phyloP scores from a whole-genome alignment of 768 basidiomycete species.

The Tricholoma terreum region DNA sequence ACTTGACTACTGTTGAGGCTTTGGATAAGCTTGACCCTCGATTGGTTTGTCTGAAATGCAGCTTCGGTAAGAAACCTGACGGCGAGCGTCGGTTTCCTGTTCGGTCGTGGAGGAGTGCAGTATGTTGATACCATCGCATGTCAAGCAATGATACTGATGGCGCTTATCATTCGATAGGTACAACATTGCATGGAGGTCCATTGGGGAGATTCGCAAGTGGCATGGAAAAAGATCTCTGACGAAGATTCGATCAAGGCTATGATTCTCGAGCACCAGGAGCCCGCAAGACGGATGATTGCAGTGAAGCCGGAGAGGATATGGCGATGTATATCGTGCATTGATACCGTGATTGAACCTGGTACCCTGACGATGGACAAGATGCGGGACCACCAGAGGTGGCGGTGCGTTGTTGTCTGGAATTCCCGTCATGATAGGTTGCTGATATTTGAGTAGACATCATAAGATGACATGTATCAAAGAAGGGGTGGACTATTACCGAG shows the following conservation, averaged over 20 bases:
- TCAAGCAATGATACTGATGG: background rate
- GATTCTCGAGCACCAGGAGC: conserved; percentile 17
- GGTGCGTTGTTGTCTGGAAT: background rate
- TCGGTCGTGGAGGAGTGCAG: conserved; percentile 33
- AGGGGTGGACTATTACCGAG: conserved; percentile 6
- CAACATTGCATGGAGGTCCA: conserved; percentile 29
- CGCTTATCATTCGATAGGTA: conserved; percentile 19
- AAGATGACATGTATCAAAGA: background rate
- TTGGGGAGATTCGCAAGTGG: conserved; percentile 24
- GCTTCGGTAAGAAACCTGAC: conserved; percentile 29
- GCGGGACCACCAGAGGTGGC: conserved; percentile 15
- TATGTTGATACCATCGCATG: conserved; percentile 15
- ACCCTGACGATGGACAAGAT: conserved; percentile 18
- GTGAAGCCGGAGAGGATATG: conserved; percentile 16
- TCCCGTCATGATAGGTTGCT: background rate
- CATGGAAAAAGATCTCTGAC: conserved; percentile 26
- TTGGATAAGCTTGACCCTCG: conserved; percentile 30
- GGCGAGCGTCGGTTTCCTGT: conserved; percentile 28
- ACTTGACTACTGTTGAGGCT: conserved; percentile 19
- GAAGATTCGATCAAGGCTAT: conserved; percentile 22
- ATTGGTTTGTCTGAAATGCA: conserved; percentile 35
- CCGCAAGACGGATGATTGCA: conserved; percentile 7
- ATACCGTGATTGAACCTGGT: conserved; percentile 17
- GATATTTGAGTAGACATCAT: background rate
- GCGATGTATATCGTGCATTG: conserved; percentile 27